phyloP scores from a whole-genome alignment of 2,329 filamentous ascomycete genomes.

The Paecilomyces sp. region DNA sequence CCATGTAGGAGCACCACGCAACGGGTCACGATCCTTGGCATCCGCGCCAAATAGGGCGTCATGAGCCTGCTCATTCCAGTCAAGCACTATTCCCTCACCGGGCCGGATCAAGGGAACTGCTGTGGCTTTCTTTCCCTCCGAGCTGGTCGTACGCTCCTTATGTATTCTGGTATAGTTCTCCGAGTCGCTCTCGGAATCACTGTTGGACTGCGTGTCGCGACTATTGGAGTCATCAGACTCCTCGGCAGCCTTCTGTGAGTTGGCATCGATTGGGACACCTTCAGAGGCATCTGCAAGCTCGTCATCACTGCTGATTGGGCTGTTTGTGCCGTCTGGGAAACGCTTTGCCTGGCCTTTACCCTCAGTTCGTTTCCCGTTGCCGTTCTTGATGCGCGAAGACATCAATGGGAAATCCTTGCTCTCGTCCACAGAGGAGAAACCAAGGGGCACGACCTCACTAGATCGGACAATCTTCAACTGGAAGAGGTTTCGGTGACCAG shows the following conservation, averaged over 20 bases:
- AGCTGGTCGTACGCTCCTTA: constrained; percentile 9
- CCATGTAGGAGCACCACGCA: constrained; percentile 57
- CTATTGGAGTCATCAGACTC: constrained; percentile 13
- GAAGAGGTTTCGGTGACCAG: constrained; percentile 65
- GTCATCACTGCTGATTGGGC: constrained; percentile 23
- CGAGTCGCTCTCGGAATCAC: constrained; percentile 23
- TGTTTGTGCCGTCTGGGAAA: constrained; percentile 10
- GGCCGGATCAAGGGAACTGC: constrained; percentile 62
- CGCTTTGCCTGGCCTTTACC: constrained; percentile 8
- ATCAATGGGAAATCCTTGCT: constrained; percentile 52
- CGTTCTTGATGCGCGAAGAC: constrained; percentile 36
- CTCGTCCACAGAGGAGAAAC: constrained; percentile 58
- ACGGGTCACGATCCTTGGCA: constrained; percentile 37
- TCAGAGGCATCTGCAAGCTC: constrained; percentile 17
- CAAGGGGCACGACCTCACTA: constrained; percentile 59
- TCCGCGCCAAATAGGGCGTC: constrained; percentile 59
- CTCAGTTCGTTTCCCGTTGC: constrained; percentile 9
- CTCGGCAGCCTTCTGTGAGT: constrained; percentile 6
- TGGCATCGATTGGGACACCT: constrained; percentile 5
- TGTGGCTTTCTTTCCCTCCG: constrained; percentile 12
- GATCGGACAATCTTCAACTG: constrained; percentile 60
- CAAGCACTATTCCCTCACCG: constrained; percentile 77
- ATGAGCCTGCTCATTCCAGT: constrained; percentile 69
- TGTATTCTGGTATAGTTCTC: constrained; percentile 16
- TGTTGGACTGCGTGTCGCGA: constrained; percentile 14